Evolutionary conservation across 495 filamentous ascomycete genomes (phyloP).

Genomic region (Wilcoxina mikolae): DNA sequence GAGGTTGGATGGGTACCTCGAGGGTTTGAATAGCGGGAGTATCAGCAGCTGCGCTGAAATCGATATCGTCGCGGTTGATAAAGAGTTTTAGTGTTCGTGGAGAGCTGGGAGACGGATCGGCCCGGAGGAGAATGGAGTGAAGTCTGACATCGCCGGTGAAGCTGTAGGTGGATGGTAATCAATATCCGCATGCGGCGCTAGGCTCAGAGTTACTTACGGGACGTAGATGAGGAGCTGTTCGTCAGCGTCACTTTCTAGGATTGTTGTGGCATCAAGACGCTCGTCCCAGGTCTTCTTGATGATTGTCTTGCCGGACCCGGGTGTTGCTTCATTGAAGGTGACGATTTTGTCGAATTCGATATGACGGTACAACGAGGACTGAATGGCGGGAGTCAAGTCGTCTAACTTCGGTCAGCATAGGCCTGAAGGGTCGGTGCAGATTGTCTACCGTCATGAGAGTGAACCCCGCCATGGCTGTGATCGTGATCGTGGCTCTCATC

Average conservation of each 20-base stretch:
- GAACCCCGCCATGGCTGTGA: constrained; percentile 32
- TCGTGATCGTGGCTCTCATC: constrained; percentile 17
- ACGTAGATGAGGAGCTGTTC: constrained; percentile 87
- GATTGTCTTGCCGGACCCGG: constrained; percentile 54
- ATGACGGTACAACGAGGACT: constrained; percentile 75
- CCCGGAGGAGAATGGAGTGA: constrained; percentile 71
- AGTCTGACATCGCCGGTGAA: constrained; percentile 90
- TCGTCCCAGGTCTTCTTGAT: constrained; percentile 86
- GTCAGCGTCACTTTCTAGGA: constrained; percentile 72
- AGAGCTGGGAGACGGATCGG: constrained; percentile 52
- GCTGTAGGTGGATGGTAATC: constrained; percentile 39
- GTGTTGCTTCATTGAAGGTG: constrained; percentile 66
- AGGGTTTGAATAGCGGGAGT: constrained; percentile 58
- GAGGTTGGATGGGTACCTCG: constrained; percentile 36
- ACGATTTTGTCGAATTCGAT: constrained; percentile 74
- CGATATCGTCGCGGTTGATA: constrained; percentile 70
- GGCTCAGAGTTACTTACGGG: constrained; percentile 45
- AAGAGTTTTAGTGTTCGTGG: constrained; percentile 72
- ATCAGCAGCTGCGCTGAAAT: constrained; percentile 63
- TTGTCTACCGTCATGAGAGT: constrained; percentile 29
- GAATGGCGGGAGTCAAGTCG: constrained; percentile 77
- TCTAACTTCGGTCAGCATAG: constrained; percentile 43
- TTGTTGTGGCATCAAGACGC: constrained; percentile 51
- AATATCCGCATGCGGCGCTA: not conserved
- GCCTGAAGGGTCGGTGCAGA: too few species aligned